Evolutionary conservation across 176 grass and related monocot species (phyloP), one percentile per base, ranked within the genome.

Genomic region (Aegilops bicornis): DNA sequence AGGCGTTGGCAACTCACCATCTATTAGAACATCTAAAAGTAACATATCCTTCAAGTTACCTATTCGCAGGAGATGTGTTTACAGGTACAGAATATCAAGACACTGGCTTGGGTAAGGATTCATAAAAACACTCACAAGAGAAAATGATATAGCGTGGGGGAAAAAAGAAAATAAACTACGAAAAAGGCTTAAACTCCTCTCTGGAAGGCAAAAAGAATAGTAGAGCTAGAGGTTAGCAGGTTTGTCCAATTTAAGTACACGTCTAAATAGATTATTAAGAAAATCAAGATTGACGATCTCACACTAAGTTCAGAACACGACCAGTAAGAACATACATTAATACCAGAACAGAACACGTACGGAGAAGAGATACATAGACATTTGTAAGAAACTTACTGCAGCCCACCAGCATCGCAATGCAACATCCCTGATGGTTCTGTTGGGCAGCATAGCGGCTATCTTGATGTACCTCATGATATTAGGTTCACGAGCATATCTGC

Each of bases 381-480:
- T 78, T 45, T 83, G 47, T 68, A 92, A 79, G 36, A 75, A 56
- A 92, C 92, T 91, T 91, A 91, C 97, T 89, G 91, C 77, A 83
- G 69, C 59, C 92, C 92, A 96, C 85, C 87, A 94, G 78, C 97
- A 99, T 71, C 87, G 87, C 79, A 97, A 87, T 68, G 97, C 97
- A 66, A 99, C 97, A 89, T 99, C 97, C 48, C 97, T 96, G 78
- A 99, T 89, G 29, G 94, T 97, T 85, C 91, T 97, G 35, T 90
- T 87, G 67, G 92, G 97, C 79, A 99, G 86, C 83, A 90, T 93
- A 77, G 94, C 90, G 13, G 97, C 97, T 91, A 97, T 95, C 77
- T 99, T 99, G 86, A 97, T 86, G 82, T 99, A 97, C 87, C 63
- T 99, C 94, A 99, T 99, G 78, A 99, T 99, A 80, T 82, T 99